phyloP scores from a whole-genome alignment of 1,284 basidiomycete genomes.

The Vanrija sp. region DNA sequence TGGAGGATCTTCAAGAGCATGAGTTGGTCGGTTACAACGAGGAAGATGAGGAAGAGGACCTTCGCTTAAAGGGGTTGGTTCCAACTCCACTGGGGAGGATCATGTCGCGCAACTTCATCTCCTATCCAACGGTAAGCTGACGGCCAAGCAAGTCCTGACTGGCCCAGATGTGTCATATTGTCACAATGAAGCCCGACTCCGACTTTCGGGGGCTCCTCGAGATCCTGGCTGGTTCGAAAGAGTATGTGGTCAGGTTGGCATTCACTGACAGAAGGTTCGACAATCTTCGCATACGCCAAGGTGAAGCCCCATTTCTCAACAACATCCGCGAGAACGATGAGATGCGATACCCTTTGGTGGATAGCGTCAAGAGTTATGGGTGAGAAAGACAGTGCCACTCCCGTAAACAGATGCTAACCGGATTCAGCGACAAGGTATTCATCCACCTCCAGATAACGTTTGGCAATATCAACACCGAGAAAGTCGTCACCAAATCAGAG shows the following conservation, averaged over 20 bases:
- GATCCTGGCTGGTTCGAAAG: constrained; percentile 21
- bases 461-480: constrained; percentile 34
- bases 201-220: constrained; percentile 26
- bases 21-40: constrained; percentile 53
- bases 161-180: constrained; percentile 25
- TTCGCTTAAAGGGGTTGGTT: not conserved
- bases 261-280: constrained; percentile 23
- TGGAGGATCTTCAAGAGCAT: constrained; percentile 58
- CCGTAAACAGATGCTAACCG: constrained; percentile 5
- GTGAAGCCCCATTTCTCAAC: constrained; percentile 39
- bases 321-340: constrained; percentile 27
- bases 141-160: not conserved
- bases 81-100: constrained; percentile 26
- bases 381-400: constrained; percentile 6
- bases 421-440: constrained; percentile 45
- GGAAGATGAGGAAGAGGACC: constrained; percentile 30
- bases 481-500: constrained; percentile 23
- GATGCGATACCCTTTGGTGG: constrained; percentile 29
- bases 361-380: constrained; percentile 28
- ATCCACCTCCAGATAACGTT: constrained; percentile 40
- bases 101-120: constrained; percentile 30
- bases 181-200: constrained; percentile 16
- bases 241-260: constrained; percentile 19
- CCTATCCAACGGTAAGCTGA: constrained; percentile 16
- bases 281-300: constrained; percentile 38